phyloP scores from a whole-genome alignment of 257 asterid species.

The Nicotiana noctiflora region DNA sequence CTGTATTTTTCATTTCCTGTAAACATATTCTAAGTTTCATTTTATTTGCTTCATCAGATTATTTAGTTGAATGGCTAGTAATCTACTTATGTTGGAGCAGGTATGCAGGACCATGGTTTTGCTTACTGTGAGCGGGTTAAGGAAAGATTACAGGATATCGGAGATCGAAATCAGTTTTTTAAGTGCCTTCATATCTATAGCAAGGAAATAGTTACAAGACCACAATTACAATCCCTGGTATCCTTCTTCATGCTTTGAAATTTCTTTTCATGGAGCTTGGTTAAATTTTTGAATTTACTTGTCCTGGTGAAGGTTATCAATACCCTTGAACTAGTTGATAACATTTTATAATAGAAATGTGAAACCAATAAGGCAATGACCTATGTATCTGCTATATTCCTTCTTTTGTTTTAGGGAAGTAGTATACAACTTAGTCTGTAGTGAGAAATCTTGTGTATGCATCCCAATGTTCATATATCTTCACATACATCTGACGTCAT shows the following conservation, averaged over 20 bases:
- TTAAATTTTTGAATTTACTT: background rate
- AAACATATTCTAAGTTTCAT: background rate
- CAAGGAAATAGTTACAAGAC: slow-evolving; percentile 39
- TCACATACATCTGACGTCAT: background rate
- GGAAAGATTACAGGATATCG: slow-evolving; percentile 47
- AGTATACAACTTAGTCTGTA: background rate
- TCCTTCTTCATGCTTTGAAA: slow-evolving; percentile 14
- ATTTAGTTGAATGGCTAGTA: slow-evolving; percentile 6
- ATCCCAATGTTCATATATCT: slow-evolving; percentile 1
- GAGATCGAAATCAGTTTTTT: slow-evolving; percentile 34
- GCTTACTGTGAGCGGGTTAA: slow-evolving; percentile 51
- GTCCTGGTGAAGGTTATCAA: background rate
- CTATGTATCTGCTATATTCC: background rate
- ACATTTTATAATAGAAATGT: background rate
- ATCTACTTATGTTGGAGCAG: slow-evolving; percentile 31
- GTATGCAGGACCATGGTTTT: slow-evolving; percentile 44
- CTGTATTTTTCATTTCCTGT: background rate
- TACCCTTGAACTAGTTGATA: background rate
- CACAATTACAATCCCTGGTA: slow-evolving; percentile 57
- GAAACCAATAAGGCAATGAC: background rate
- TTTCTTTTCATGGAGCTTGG: slow-evolving; percentile 10
- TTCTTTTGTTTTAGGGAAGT: background rate
- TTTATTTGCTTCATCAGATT: background rate
- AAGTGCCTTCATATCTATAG: slow-evolving; percentile 50
- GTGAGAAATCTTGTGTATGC: background rate